These are phyloP conservation scores for Boletellus ananas DNA, from an alignment of 768 basidiomycete genomes.

Conservation along the genomic window DNA sequence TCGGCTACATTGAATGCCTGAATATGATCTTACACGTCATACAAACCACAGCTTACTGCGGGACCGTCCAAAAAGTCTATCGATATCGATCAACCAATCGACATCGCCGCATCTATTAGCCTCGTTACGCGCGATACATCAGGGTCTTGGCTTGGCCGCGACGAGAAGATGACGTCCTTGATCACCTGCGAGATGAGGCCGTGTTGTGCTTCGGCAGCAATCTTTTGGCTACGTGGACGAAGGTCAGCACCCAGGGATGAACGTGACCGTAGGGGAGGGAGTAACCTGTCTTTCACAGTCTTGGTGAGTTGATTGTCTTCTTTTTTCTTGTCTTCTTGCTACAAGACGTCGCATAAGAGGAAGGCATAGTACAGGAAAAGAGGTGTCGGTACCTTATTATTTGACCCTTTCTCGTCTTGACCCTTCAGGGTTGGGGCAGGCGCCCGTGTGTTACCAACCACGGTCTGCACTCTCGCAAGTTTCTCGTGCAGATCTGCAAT, in stretches of 20 bases:
- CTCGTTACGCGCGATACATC: constrained; percentile 27
- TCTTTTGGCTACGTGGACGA: constrained; percentile 60
- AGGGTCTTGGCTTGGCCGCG: constrained; percentile 32
- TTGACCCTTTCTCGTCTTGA: constrained; percentile 40
- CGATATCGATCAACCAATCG: constrained; percentile 16
- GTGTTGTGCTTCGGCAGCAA: constrained; percentile 88
- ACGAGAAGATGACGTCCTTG: constrained; percentile 88
- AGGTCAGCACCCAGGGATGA: background rate
- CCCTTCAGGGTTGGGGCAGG: constrained; percentile 50
- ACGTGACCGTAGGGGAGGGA: background rate
- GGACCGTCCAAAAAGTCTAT: background rate
- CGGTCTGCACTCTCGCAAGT: constrained; percentile 63
- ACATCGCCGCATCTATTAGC: constrained; percentile 38
- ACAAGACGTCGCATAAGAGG: background rate
- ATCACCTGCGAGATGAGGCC: constrained; percentile 91
- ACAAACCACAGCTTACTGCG: background rate
- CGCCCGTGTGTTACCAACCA: constrained; percentile 57
- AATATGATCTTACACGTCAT: background rate
- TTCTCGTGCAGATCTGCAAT: constrained; percentile 89
- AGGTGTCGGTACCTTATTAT: constrained; percentile 38
- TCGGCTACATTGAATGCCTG: background rate
- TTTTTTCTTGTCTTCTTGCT: constrained; percentile 71
- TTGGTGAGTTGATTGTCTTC: constrained; percentile 85
- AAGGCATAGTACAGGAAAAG: background rate
- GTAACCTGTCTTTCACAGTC: constrained; percentile 86